A percentile compares a stretch with the other conserved stretches of the same genome.
Conservation (phyloP, 768 basidiomycete species). For the Tylopilus balloui region DNA sequence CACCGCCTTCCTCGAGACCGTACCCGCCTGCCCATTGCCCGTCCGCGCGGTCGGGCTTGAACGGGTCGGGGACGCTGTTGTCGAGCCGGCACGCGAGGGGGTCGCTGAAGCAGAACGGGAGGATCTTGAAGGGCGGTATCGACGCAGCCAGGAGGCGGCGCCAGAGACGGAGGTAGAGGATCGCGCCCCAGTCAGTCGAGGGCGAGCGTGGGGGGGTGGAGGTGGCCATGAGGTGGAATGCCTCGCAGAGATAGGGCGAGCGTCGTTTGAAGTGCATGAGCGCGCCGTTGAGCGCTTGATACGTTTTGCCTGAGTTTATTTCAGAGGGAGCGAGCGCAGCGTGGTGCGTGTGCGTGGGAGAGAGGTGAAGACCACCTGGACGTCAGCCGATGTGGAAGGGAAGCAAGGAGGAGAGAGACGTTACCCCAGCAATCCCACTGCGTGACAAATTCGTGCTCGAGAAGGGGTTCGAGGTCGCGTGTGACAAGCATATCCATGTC, state of each 20-base stretch:
- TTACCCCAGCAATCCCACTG: conserved; percentile 99
- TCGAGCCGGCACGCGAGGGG: conserved; percentile 86
- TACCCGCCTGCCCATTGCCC: conserved; percentile 55
- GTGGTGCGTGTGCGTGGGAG: too few relatives aligned
- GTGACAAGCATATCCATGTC: conserved; percentile 96
- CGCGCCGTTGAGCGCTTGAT: conserved; percentile 85
- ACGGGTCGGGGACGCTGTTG: conserved; percentile 91
- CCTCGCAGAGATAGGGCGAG: conserved; percentile 96
- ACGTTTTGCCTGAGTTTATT: conserved; percentile 63
- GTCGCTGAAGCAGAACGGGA: conserved; percentile 94
- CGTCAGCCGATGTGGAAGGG: conserved; percentile 3
- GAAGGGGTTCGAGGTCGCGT: conserved; percentile 75
- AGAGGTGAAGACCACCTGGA: not conserved
- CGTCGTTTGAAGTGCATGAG: conserved; percentile 87
- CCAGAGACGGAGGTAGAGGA: conserved; percentile 88
- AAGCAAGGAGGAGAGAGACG: not conserved
- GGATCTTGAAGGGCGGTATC: conserved; percentile 83
- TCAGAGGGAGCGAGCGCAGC: too few relatives aligned
- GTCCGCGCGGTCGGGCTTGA: conserved; percentile 48
- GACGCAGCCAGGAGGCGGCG: conserved; percentile 70
- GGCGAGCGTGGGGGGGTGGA: conserved; percentile 69
- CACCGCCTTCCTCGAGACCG: conserved; percentile 59
- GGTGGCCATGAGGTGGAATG: conserved; percentile 84
- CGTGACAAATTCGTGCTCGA: conserved; percentile 93
- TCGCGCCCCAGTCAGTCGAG: conserved; percentile 91